These are phyloP conservation scores for Colletotrichum chrysophilum DNA, from an alignment of 2,329 filamentous ascomycete genomes.

Conservation along the genomic window DNA sequence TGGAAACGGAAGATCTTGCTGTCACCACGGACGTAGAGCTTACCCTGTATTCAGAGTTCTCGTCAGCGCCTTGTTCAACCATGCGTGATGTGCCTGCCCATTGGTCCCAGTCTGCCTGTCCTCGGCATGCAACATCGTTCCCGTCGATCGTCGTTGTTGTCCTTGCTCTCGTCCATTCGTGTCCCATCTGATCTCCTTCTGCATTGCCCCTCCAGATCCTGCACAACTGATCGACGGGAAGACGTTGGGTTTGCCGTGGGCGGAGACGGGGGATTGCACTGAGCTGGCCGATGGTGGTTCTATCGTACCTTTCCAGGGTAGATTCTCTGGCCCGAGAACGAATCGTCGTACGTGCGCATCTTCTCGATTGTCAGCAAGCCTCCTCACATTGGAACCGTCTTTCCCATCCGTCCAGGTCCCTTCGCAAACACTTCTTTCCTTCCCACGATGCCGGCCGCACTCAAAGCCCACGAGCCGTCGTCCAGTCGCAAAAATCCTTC, in stretches of 20 bases:
- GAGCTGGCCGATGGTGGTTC: not conserved
- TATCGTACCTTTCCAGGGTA: constrained; percentile 70
- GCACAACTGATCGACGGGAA: constrained; percentile 2
- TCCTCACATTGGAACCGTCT: not conserved
- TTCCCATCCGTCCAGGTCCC: not conserved
- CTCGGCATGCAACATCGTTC: not conserved
- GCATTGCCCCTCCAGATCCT: not conserved
- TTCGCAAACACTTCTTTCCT: not conserved
- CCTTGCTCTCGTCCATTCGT: not conserved
- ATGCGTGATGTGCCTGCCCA: not conserved
- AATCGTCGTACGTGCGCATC: constrained; percentile 73
- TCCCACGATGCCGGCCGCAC: not conserved
- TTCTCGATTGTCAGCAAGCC: constrained; percentile 36
- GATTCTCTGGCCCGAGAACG: constrained; percentile 70
- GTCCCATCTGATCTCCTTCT: not conserved
- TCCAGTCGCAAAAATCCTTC: not conserved
- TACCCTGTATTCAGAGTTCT: constrained; percentile 70
- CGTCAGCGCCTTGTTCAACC: constrained; percentile 28
- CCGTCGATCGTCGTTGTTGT: not conserved
- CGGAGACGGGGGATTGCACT: not conserved
- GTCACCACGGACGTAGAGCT: constrained; percentile 99
- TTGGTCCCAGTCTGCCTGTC: not conserved
- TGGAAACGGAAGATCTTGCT: constrained; percentile 99
- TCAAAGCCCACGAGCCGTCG: not conserved
- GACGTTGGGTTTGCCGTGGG: not conserved